A percentile compares a stretch with the other conserved stretches of the same genome.
Conservation (phyloP, 345 rosid species). For the Hibiscus trionum region DNA sequence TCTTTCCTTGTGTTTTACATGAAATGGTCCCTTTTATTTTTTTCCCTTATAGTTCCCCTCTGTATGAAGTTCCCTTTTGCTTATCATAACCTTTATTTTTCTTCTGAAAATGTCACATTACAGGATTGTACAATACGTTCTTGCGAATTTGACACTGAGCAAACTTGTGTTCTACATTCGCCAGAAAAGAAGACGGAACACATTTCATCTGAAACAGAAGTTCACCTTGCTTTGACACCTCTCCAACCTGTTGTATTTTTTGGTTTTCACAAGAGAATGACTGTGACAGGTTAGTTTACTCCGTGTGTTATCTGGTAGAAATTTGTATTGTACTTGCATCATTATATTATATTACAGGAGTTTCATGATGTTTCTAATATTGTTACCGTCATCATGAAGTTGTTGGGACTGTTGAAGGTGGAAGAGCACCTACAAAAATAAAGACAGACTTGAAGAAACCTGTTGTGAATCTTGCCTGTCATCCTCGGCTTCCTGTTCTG, state of each 20-base stretch:
- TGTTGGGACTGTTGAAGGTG: conserved; percentile 98
- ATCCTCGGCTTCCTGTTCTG: conserved; percentile 95
- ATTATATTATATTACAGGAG: neutral
- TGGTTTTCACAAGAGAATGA: conserved; percentile 87
- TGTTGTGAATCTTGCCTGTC: conserved; percentile 87
- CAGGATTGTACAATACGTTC: conserved; percentile 96
- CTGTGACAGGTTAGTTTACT: conserved; percentile 73
- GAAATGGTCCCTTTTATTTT: neutral
- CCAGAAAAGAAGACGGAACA: conserved; percentile 82
- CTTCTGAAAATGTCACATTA: conserved; percentile 5
- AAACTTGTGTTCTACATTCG: conserved; percentile 88
- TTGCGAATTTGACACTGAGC: conserved; percentile 90
- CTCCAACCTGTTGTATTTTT: conserved; percentile 93
- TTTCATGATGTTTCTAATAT: conserved; percentile 9
- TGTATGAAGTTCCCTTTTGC: neutral
- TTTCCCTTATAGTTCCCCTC: neutral
- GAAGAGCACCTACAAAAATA: conserved; percentile 88
- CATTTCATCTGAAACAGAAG: conserved; percentile 70
- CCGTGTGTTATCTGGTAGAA: neutral
- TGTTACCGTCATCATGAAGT: conserved; percentile 36
- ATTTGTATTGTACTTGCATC: neutral
- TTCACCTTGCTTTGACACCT: conserved; percentile 94
- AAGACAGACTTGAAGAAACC: conserved; percentile 96
- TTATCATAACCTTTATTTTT: neutral
- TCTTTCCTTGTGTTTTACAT: neutral